These are phyloP conservation scores for Phytopythium cucurbitacearum DNA, from an alignment of 352 stramenopile genomes.

Conservation along the genomic window DNA sequence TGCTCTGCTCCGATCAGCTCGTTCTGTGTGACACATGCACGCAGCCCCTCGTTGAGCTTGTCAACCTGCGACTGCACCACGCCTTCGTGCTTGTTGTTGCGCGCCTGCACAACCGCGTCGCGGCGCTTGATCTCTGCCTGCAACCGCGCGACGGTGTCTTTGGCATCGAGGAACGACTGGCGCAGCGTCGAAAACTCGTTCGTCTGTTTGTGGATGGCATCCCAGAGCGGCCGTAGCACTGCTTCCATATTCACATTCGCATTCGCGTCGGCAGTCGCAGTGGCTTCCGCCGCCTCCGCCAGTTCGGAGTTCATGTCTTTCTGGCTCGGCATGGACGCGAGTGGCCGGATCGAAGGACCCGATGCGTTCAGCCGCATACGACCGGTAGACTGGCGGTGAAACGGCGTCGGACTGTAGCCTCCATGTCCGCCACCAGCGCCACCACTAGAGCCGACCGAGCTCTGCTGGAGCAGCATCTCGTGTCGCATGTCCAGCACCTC, in stretches of 20 bases:
- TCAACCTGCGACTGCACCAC: conserved; percentile 71
- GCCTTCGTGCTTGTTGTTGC: conserved; percentile 73
- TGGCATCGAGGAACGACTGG: conserved; percentile 63
- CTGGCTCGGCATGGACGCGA: conserved; percentile 14
- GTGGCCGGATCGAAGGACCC: conserved; percentile 8
- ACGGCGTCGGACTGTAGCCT: conserved; percentile 45
- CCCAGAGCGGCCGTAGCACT: conserved; percentile 66
- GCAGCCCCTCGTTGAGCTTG: conserved; percentile 74
- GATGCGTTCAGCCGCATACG: conserved; percentile 12
- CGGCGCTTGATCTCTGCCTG: conserved; percentile 82
- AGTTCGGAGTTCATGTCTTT: conserved; percentile 22
- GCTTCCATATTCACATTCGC: conserved; percentile 19
- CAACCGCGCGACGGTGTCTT: conserved; percentile 61
- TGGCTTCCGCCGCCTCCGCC: conserved; percentile 4
- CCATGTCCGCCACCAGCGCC: conserved; percentile 1
- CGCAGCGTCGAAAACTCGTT: conserved; percentile 64
- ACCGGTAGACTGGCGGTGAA: conserved; percentile 50
- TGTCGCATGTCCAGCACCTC: conserved; percentile 74
- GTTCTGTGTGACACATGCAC: conserved; percentile 69
- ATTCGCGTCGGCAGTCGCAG: neutral
- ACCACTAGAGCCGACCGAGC: conserved; percentile 11
- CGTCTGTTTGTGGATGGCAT: conserved; percentile 74
- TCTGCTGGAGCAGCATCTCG: conserved; percentile 69
- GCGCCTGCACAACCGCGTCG: conserved; percentile 68
- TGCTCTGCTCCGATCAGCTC: conserved; percentile 75